Conservation (phyloP, 192 early-diverging fungal species). For the Chytriomyces hyalinus region DNA sequence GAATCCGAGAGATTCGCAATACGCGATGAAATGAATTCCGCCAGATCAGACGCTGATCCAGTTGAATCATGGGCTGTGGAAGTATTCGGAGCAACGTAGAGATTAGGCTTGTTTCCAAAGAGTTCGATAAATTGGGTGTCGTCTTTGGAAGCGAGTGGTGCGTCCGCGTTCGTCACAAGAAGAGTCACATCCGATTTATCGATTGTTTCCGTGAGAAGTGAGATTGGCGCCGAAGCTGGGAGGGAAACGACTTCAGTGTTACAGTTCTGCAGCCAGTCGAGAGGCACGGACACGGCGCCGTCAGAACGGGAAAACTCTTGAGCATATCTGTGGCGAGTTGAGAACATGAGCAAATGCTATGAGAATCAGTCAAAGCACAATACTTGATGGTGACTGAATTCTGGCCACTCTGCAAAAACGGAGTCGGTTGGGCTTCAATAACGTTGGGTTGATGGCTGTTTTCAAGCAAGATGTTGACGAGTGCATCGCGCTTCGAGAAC, state of each 20-base stretch:
- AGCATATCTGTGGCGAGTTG: constrained; percentile 9
- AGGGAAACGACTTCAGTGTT: constrained; percentile 8
- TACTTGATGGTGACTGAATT: constrained; percentile 17
- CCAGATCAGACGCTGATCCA: background rate
- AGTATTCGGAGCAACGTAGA: constrained; percentile 43
- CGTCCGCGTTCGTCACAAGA: constrained; percentile 36
- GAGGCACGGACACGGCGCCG: constrained; percentile 6
- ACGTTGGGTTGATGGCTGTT: constrained; percentile 14
- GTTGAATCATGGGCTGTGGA: background rate
- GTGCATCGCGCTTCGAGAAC: constrained; percentile 16
- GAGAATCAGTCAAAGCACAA: no score
- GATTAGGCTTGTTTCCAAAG: constrained; percentile 38
- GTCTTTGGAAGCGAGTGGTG: constrained; percentile 20
- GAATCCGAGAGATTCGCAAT: constrained; percentile 20
- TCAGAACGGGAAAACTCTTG: constrained; percentile 6
- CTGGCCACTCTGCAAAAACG: background rate
- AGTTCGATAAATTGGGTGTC: constrained; percentile 36
- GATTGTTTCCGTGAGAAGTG: constrained; percentile 27
- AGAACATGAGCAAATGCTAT: no score
- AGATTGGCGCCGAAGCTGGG: constrained; percentile 1
- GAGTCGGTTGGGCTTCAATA: constrained; percentile 1
- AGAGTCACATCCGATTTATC: constrained; percentile 43
- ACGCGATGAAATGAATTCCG: constrained; percentile 2
- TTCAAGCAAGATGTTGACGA: constrained; percentile 44
- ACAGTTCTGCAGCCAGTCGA: constrained; percentile 23